phyloP scores from a whole-genome alignment of 345 rosid genomes.

The Eucalyptus cladocalyx region DNA sequence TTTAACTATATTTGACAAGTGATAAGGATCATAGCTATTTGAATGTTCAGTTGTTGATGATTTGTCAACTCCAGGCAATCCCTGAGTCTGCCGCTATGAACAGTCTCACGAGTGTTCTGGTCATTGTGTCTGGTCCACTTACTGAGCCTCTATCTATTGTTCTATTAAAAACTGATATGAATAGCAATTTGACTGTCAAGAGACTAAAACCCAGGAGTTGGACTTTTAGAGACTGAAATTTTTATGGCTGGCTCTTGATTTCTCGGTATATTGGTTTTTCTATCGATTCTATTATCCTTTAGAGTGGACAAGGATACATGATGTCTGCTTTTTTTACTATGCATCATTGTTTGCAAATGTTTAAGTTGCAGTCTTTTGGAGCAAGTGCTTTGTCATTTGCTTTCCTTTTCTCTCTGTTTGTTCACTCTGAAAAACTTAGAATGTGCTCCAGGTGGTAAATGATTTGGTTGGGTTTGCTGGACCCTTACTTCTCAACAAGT shows the following conservation, averaged over 20 bases:
- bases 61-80: not conserved
- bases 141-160: not conserved
- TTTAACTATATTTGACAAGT: not conserved
- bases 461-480: slow-evolving; percentile 76
- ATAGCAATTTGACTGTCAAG: not conserved
- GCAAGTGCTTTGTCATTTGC: not conserved
- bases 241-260: not conserved
- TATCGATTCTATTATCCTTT: not conserved
- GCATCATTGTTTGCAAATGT: not conserved
- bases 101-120: not conserved
- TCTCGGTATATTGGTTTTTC: not conserved
- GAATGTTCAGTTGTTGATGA: not conserved
- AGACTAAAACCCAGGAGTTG: not conserved
- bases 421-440: not conserved
- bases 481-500: slow-evolving; percentile 78
- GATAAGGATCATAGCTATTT: not conserved
- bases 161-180: not conserved
- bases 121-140: not conserved
- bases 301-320: not conserved
- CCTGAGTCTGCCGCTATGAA: not conserved
- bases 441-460: slow-evolving; percentile 46
- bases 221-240: not conserved
- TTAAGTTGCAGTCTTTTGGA: not conserved
- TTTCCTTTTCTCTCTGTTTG: not conserved
- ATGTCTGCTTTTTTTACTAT: not conserved